These are phyloP conservation scores for Tylopilus sp. DNA, from an alignment of 768 basidiomycete species.

Conservation along the genomic window DNA sequence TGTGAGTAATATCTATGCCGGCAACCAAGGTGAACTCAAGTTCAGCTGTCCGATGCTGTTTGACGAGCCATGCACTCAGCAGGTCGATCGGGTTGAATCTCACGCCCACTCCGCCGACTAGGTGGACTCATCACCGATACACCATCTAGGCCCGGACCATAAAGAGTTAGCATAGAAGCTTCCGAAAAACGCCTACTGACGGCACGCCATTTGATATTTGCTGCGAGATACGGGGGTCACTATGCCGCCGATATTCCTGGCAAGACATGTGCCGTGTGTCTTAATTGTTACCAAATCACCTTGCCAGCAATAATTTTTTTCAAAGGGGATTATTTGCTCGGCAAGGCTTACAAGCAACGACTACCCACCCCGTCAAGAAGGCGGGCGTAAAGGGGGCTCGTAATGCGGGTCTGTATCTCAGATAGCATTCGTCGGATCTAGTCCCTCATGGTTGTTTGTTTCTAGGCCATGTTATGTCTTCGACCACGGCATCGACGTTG, in stretches of 20 bases:
- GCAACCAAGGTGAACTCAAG: constrained; percentile 38
- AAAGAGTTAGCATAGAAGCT: constrained; percentile 26
- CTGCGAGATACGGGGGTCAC: constrained; percentile 41
- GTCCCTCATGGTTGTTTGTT: background rate
- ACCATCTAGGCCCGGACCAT: constrained; percentile 42
- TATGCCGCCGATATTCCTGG: constrained; percentile 35
- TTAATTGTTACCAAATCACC: background rate
- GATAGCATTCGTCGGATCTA: background rate
- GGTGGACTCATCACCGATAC: constrained; percentile 43
- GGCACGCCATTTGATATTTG: constrained; percentile 49
- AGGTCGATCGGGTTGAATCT: constrained; percentile 57
- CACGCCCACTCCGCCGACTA: constrained; percentile 51
- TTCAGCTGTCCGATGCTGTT: background rate
- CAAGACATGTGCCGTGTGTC: background rate
- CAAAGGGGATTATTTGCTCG: constrained; percentile 54
- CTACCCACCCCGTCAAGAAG: constrained; percentile 52
- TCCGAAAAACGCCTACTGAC: constrained; percentile 32
- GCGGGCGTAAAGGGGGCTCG: constrained; percentile 58
- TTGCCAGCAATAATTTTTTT: constrained; percentile 36
- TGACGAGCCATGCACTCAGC: constrained; percentile 22
- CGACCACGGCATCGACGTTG: constrained; percentile 20
- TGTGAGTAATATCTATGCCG: constrained; percentile 47
- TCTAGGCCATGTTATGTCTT: constrained; percentile 24
- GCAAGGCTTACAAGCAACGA: constrained; percentile 41
- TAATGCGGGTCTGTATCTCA: constrained; percentile 39